These are phyloP conservation scores for Barnettozyma botsteinii DNA, from an alignment of 805 yeast species.

Conservation along the genomic window DNA sequence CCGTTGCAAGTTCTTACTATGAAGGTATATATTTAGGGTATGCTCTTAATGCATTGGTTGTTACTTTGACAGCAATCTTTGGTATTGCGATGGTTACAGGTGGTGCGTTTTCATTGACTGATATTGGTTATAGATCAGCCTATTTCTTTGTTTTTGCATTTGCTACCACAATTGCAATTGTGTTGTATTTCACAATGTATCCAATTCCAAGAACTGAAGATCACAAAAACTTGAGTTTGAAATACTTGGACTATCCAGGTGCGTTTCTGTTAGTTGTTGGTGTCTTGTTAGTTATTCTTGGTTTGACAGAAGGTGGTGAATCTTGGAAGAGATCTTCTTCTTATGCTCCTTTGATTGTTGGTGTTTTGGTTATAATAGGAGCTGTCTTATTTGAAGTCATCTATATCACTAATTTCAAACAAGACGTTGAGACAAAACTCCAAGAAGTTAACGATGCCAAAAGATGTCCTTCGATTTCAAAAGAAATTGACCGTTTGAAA, in stretches of 20 bases:
- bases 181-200: conserved; percentile 27
- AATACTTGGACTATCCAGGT: conserved; percentile 34
- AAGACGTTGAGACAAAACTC: conserved; percentile 4
- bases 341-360: conserved; percentile 37
- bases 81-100: conserved; percentile 39
- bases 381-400: conserved; percentile 29
- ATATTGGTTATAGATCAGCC: conserved; percentile 35
- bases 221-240: conserved; percentile 14
- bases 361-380: conserved; percentile 26
- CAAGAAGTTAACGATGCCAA: not conserved
- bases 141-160: conserved; percentile 35
- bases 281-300: conserved; percentile 34
- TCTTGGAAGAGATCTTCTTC: conserved; percentile 36
- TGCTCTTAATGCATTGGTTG: conserved; percentile 25
- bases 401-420: conserved; percentile 16
- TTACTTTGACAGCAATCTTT: conserved; percentile 26
- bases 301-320: conserved; percentile 41
- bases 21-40: conserved; percentile 24
- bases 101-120: conserved; percentile 36
- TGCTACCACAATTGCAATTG: conserved; percentile 16
- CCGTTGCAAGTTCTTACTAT: conserved; percentile 29
- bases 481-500: not conserved
- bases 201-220: conserved; percentile 26
- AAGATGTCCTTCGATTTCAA: not conserved
- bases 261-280: conserved; percentile 31